Evolutionary conservation across 2,329 filamentous ascomycete genomes (phyloP).

Genomic region (Sclerotinia glacialis): DNA sequence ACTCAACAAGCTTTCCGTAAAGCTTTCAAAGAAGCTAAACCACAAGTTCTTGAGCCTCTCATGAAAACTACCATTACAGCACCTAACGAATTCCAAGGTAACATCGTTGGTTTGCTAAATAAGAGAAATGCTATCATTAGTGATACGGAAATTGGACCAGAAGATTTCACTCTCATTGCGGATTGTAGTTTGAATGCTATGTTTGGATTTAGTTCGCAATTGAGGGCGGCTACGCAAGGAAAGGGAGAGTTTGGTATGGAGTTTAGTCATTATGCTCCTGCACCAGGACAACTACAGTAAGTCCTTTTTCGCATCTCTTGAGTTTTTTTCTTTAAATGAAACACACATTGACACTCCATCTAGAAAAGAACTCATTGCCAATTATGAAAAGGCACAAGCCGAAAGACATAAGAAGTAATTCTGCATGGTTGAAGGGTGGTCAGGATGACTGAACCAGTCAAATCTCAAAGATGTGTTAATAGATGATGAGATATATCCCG

Average conservation of each 20-base stretch:
- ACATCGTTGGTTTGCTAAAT: slow-evolving; percentile 90
- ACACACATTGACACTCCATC: neutral
- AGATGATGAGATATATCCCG: neutral
- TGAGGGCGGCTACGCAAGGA: slow-evolving; percentile 91
- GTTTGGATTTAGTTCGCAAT: slow-evolving; percentile 93
- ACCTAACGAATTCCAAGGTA: slow-evolving; percentile 95
- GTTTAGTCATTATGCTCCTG: slow-evolving; percentile 91
- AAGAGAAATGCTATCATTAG: slow-evolving; percentile 94
- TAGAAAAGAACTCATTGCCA: slow-evolving; percentile 63
- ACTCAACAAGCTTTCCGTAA: slow-evolving; percentile 97
- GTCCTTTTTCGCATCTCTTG: slow-evolving; percentile 40
- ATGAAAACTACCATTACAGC: slow-evolving; percentile 99
- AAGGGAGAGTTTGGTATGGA: slow-evolving; percentile 99
- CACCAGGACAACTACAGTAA: slow-evolving; percentile 85
- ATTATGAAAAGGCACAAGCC: slow-evolving; percentile 64
- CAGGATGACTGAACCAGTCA: neutral
- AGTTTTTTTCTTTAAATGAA: neutral
- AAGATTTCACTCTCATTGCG: slow-evolving; percentile 89
- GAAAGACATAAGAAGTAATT: slow-evolving; percentile 46
- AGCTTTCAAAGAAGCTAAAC: slow-evolving; percentile 76
- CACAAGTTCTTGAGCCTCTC: slow-evolving; percentile 85
- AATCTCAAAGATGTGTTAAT: neutral
- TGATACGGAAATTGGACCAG: slow-evolving; percentile 88
- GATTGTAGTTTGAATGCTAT: slow-evolving; percentile 95
- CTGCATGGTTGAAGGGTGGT: neutral